These are phyloP conservation scores for Hypoxylon sp. DNA, from an alignment of 2,329 filamentous ascomycete species.

Conservation along the genomic window DNA sequence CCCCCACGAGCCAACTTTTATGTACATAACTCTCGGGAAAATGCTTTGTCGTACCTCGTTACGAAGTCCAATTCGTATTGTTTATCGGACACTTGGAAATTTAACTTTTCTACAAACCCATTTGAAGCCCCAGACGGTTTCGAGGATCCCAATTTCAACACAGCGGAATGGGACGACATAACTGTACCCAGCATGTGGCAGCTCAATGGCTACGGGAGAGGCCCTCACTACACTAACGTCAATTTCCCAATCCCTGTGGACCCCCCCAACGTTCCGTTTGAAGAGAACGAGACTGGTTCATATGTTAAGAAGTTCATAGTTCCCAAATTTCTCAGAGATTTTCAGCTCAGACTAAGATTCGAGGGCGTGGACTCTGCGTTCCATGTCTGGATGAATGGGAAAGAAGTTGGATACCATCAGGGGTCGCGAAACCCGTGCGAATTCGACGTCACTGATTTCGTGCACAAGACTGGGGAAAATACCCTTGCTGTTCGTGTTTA, in stretches of 20 bases:
- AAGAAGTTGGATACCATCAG: slow-evolving; percentile 73
- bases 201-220: slow-evolving; percentile 73
- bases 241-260: slow-evolving; percentile 76
- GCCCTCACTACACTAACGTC: slow-evolving; percentile 79
- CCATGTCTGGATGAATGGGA: slow-evolving; percentile 73
- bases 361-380: slow-evolving; percentile 76
- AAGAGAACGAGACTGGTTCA: slow-evolving; percentile 69
- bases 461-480: slow-evolving; percentile 61
- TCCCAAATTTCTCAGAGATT: slow-evolving; percentile 56
- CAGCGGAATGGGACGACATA: slow-evolving; percentile 65
- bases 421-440: slow-evolving; percentile 74
- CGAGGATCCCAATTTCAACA: slow-evolving; percentile 50
- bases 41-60: slow-evolving; percentile 63
- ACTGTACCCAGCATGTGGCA: slow-evolving; percentile 80
- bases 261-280: slow-evolving; percentile 69
- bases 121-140: slow-evolving; percentile 57
- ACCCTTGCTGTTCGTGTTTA: slow-evolving; percentile 71
- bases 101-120: slow-evolving; percentile 60
- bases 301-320: slow-evolving; percentile 67
- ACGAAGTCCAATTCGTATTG: slow-evolving; percentile 55
- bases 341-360: slow-evolving; percentile 70
- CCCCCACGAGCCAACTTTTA: slow-evolving; percentile 70
- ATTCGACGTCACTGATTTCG: slow-evolving; percentile 70
- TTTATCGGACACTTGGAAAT: slow-evolving; percentile 67
- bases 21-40: slow-evolving; percentile 63